Base-by-base conservation (phyloP, 345 rosid species). In the Euphorbia lathyris region DNA sequence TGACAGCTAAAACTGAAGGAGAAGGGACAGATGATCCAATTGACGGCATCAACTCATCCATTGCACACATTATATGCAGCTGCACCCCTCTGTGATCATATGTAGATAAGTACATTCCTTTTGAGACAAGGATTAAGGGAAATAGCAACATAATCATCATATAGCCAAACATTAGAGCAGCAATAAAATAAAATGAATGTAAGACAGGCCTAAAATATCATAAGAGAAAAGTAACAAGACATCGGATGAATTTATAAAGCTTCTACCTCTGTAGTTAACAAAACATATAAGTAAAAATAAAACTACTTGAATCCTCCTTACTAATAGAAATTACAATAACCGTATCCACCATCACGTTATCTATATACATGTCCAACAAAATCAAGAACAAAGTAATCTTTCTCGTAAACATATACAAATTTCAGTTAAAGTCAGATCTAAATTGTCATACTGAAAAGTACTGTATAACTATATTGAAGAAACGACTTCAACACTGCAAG, bases 11-110 rank as follows among this genome's bases (percentile, higher is more conserved):
- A 74, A 90, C 74, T 56, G 88, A 85, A 23, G 99, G 96, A 63
- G 97, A 81, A 65, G 93, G 93, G 43, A 87, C 83, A 65, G 89
- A 74, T 64, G 93, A 79, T 58, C 95, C 98, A 74, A 91, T 80
- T 68, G 99, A 85, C 50, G 97, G 99, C 86, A 92, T 83, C 77
- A 90, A 77, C 75, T 94, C 99, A 78, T 94, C 97, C 83, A 91
- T 82, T 25, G 82, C 69, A 77, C 96, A 85, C 90, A 91, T 80
- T 75, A 82, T 70, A 79, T 92, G 92, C 78, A 84, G 83, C 88
- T 90, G 98, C 77, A 91, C 96, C 74, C 97, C 95, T 75, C 97
- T 91, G 86, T 69, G 34, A 82, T 68, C 55, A 79, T 62, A 77
- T 19, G 72, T 63, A 78, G 48, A 61, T 69, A 69, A 79, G 79